A percentile compares a stretch with the other conserved stretches of the same genome.
These are phyloP conservation scores for Trichoderma asperellum DNA, from an alignment of 2,329 filamentous ascomycete species.

Conservation along the genomic window DNA sequence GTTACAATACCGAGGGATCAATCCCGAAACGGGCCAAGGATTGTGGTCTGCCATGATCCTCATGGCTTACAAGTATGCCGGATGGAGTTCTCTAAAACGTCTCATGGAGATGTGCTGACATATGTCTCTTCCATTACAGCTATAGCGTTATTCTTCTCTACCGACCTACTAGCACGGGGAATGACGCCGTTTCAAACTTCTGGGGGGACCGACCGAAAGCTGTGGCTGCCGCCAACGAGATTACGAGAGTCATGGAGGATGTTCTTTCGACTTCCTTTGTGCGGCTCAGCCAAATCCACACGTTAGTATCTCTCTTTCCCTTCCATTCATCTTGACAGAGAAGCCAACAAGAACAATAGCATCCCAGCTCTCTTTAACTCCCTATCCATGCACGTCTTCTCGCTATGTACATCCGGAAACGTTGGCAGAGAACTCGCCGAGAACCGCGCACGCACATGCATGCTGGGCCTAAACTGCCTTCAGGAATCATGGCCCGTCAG, in stretches of 20 bases:
- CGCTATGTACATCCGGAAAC: slow-evolving; percentile 1
- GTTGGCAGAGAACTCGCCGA: slow-evolving; percentile 7
- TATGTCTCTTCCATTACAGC: background rate
- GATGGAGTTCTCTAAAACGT: background rate
- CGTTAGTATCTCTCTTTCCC: background rate
- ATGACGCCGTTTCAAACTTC: background rate
- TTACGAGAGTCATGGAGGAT: slow-evolving; percentile 15
- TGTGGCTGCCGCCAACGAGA: slow-evolving; percentile 5
- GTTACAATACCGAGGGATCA: slow-evolving; percentile 1
- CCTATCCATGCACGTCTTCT: slow-evolving; percentile 6
- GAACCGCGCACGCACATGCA: slow-evolving; percentile 9
- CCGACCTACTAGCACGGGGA: background rate
- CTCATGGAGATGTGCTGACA: background rate
- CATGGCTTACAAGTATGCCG: slow-evolving; percentile 13
- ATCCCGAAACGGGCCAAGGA: background rate
- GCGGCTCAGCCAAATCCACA: slow-evolving; percentile 2
- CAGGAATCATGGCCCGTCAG: slow-evolving; percentile 16
- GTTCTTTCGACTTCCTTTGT: background rate
- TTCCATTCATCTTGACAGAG: background rate
- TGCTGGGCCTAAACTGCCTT: slow-evolving; percentile 5
- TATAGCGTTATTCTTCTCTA: slow-evolving; percentile 7
- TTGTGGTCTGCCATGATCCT: slow-evolving; percentile 16
- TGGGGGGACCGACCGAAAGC: slow-evolving; percentile 15
- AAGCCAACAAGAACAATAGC: background rate
- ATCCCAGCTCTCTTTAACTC: slow-evolving; percentile 16